These are phyloP conservation scores for Aspergillus wentii DNA, from an alignment of 495 filamentous ascomycete genomes.

Conservation along the genomic window DNA sequence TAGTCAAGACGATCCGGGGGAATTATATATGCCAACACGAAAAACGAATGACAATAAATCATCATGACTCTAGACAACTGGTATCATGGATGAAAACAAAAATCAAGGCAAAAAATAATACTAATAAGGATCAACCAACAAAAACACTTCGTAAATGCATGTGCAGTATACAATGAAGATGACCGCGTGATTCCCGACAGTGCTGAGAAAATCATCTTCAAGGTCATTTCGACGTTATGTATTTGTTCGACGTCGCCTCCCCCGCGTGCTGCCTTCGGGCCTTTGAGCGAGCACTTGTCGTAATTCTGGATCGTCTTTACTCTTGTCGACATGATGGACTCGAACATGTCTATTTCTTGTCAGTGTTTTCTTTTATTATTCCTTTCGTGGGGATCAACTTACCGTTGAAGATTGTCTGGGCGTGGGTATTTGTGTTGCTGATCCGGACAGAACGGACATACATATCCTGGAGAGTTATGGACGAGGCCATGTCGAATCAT, in stretches of 20 bases:
- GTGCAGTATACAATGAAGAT: constrained; percentile 10
- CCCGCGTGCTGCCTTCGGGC: constrained; percentile 77
- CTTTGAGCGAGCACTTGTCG: constrained; percentile 79
- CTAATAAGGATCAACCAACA: constrained; percentile 5
- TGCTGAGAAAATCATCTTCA: constrained; percentile 5
- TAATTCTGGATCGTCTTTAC: constrained; percentile 74
- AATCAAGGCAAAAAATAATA: constrained; percentile 2
- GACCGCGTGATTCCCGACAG: constrained; percentile 8
- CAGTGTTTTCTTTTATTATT: constrained; percentile 4
- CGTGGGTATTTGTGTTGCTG: constrained; percentile 94
- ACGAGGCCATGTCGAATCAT: constrained; percentile 98
- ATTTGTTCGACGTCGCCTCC: constrained; percentile 64
- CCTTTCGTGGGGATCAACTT: constrained; percentile 13
- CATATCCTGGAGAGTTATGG: constrained; percentile 91
- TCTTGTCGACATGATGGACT: constrained; percentile 83
- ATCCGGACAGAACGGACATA: constrained; percentile 95
- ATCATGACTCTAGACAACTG: constrained; percentile 29
- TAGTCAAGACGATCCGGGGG: background rate
- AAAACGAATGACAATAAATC: constrained; percentile 27
- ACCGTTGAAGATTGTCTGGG: constrained; percentile 97
- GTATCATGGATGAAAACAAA: constrained; percentile 24
- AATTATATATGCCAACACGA: constrained; percentile 1
- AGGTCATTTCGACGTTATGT: constrained; percentile 9
- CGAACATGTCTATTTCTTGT: constrained; percentile 65
- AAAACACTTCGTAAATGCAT: constrained; percentile 11